These are phyloP conservation scores for Gryganskiella cystojenkinii DNA, from an alignment of 192 early-diverging fungal species.

Conservation along the genomic window DNA sequence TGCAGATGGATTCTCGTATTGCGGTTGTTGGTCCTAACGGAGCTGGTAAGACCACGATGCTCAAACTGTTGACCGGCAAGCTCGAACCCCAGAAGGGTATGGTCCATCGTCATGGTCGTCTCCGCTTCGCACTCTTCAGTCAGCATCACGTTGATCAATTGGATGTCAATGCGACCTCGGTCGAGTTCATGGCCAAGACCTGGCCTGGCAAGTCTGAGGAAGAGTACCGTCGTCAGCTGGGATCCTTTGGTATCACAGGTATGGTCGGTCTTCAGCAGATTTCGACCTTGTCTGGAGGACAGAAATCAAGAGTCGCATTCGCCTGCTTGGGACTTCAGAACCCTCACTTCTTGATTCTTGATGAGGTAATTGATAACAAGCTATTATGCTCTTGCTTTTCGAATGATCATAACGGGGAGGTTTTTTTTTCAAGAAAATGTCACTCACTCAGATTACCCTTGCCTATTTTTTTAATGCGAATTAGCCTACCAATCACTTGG, in stretches of 20 bases:
- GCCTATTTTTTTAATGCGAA: conserved; percentile 56
- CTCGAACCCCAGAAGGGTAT: conserved; percentile 83
- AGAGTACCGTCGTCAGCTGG: conserved; percentile 95
- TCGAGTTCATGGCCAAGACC: conserved; percentile 88
- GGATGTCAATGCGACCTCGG: conserved; percentile 84
- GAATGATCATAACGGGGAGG: too few relatives aligned
- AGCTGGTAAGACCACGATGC: conserved; percentile 96
- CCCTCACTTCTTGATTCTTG: conserved; percentile 96
- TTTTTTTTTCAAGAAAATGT: too few relatives aligned
- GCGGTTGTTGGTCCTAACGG: conserved; percentile 99
- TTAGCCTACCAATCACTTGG: conserved; percentile 90
- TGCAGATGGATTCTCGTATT: conserved; percentile 97
- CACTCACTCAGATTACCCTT: too few relatives aligned
- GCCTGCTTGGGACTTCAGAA: conserved; percentile 90
- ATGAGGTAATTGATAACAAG: too few relatives aligned
- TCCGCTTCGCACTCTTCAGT: conserved; percentile 94
- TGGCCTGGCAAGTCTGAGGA: conserved; percentile 95
- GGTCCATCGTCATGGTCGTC: conserved; percentile 90
- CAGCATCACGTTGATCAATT: conserved; percentile 99
- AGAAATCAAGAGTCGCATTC: conserved; percentile 97
- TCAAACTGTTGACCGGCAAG: conserved; percentile 90
- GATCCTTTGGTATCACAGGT: conserved; percentile 95
- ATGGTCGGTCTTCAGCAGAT: conserved; percentile 96
- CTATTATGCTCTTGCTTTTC: too few relatives aligned
- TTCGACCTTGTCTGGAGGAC: conserved; percentile 95